A percentile compares a stretch with the other conserved stretches of the same genome.
These are phyloP conservation scores for Vigna nakashimae DNA, from an alignment of 306 rosid species.

Conservation along the genomic window DNA sequence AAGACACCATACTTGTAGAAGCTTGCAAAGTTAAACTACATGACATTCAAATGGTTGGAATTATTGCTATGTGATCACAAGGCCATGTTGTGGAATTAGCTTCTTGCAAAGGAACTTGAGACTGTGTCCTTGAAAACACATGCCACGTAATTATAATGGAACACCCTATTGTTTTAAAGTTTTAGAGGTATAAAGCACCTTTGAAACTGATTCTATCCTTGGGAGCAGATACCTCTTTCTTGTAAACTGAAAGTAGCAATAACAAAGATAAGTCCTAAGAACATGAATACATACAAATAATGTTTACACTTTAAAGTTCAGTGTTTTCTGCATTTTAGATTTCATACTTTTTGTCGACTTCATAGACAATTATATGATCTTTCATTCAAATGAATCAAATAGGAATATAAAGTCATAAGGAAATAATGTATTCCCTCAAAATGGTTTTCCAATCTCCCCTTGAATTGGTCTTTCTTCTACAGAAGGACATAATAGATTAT, in stretches of 20 bases:
- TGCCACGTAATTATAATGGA: background rate
- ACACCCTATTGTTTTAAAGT: conserved; percentile 21
- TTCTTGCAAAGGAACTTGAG: conserved; percentile 20
- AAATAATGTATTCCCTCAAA: conserved; percentile 9
- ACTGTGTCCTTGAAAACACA: background rate
- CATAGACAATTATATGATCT: background rate
- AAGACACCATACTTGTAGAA: background rate
- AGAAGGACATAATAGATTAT: background rate
- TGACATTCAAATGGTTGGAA: background rate
- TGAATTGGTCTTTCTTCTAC: background rate
- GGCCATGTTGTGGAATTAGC: background rate
- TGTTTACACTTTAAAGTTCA: background rate
- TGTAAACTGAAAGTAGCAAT: conserved; percentile 19
- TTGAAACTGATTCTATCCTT: conserved; percentile 7
- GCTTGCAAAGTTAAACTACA: background rate
- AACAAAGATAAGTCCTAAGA: conserved; percentile 13
- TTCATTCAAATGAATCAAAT: too few species aligned
- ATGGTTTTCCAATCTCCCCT: background rate
- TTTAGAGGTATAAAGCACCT: conserved; percentile 35
- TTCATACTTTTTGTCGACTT: background rate
- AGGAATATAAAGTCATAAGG: conserved; percentile 12
- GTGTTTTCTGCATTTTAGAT: background rate
- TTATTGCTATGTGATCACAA: background rate
- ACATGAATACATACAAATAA: conserved; percentile 5
- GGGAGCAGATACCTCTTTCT: conserved; percentile 31